phyloP scores from a whole-genome alignment of 768 basidiomycete genomes.

The Suillus alpinus region DNA sequence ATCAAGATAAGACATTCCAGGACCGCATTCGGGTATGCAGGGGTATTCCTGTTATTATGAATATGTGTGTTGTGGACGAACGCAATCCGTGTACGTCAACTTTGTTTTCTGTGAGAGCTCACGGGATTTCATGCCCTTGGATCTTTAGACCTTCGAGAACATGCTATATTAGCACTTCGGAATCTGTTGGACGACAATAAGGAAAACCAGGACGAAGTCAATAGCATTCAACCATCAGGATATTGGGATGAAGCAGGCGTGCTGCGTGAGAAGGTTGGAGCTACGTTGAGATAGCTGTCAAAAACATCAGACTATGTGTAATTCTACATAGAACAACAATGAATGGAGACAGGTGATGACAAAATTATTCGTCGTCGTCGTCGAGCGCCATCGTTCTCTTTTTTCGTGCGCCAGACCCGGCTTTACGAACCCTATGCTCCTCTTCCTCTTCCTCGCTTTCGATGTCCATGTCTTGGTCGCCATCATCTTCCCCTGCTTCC shows the following conservation, averaged over 20 bases:
- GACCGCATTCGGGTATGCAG: conserved; percentile 68
- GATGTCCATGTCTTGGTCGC: conserved; percentile 61
- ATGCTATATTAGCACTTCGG: conserved; percentile 82
- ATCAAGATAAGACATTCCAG: conserved; percentile 63
- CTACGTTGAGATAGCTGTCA: conserved; percentile 25
- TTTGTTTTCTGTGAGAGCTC: not conserved
- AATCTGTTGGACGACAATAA: conserved; percentile 74
- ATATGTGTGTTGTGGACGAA: conserved; percentile 87
- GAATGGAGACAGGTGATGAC: conserved; percentile 5
- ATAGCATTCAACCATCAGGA: conserved; percentile 62
- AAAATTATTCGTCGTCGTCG: conserved; percentile 59
- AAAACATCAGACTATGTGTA: not conserved
- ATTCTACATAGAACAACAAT: not conserved
- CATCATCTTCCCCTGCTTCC: conserved; percentile 28
- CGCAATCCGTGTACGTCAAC: conserved; percentile 81
- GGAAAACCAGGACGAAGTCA: conserved; percentile 79
- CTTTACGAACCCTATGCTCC: conserved; percentile 62
- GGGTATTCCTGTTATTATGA: conserved; percentile 82
- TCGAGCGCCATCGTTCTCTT: conserved; percentile 54
- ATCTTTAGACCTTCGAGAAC: conserved; percentile 73
- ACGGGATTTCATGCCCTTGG: not conserved
- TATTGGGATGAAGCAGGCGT: conserved; percentile 59
- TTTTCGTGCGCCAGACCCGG: conserved; percentile 52
- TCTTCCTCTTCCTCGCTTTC: conserved; percentile 75
- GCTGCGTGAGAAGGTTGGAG: conserved; percentile 39